Percentiles rank a stretch among this genome's conserved stretches.
These are phyloP conservation scores for Ogataea haglerorum DNA, from an alignment of 805 yeast genomes.

Conservation along the genomic window DNA sequence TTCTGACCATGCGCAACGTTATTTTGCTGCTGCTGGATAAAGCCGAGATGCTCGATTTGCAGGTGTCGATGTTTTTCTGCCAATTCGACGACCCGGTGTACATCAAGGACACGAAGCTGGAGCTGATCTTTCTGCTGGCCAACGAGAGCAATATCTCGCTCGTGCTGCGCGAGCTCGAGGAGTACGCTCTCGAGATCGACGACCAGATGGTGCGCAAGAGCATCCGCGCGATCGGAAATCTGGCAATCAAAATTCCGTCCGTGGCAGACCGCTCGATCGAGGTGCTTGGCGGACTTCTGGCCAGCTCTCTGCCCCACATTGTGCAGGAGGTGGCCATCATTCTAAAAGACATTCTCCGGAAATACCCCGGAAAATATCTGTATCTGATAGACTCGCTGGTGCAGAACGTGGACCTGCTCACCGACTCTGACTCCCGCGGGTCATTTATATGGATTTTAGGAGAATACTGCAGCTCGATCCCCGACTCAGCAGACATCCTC, in stretches of 20 bases:
- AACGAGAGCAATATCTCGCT: constrained; percentile 53
- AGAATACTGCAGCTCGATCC: constrained; percentile 53
- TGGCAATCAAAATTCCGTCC: constrained; percentile 69
- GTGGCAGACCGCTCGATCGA: constrained; percentile 65
- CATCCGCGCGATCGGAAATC: constrained; percentile 82
- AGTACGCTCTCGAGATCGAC: constrained; percentile 85
- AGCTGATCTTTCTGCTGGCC: constrained; percentile 78
- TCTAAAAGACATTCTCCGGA: constrained; percentile 69
- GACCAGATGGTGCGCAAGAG: constrained; percentile 84
- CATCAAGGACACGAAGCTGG: constrained; percentile 85
- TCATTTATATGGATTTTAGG: constrained; percentile 86
- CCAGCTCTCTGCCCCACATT: constrained; percentile 66
- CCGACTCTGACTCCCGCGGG: constrained; percentile 75
- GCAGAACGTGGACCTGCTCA: constrained; percentile 46
- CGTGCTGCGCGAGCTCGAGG: constrained; percentile 73
- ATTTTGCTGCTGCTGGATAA: constrained; percentile 68
- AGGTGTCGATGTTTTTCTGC: constrained; percentile 79
- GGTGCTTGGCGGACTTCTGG: constrained; percentile 53
- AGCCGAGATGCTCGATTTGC: constrained; percentile 56
- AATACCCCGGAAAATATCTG: constrained; percentile 60
- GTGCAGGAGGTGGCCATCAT: constrained; percentile 80
- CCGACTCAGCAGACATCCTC: constrained; percentile 39
- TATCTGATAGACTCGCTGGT: constrained; percentile 43
- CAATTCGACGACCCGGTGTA: constrained; percentile 82
- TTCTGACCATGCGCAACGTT: constrained; percentile 75